These are phyloP conservation scores for Zanthoxylum bungeanum DNA, from an alignment of 345 rosid species.

Conservation along the genomic window DNA sequence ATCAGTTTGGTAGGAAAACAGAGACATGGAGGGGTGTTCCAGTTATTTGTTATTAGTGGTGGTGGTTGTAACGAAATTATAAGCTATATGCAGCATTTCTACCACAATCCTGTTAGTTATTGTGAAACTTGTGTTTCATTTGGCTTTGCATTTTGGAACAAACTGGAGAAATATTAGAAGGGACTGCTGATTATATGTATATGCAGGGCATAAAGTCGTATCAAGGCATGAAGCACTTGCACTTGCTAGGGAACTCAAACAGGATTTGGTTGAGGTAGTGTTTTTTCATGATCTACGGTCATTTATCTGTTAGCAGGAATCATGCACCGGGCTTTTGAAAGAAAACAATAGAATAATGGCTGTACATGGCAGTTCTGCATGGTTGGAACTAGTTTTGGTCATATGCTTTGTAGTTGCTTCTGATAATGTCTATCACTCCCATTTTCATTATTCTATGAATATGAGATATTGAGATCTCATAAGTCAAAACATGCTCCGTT, in stretches of 20 bases:
- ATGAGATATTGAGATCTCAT: too few relatives aligned
- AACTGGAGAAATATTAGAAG: neutral
- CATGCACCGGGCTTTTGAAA: neutral
- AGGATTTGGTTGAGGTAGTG: conserved; percentile 66
- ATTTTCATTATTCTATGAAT: neutral
- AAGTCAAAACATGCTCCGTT: neutral
- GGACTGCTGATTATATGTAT: neutral
- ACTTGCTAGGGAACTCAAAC: conserved; percentile 35
- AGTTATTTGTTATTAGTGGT: neutral
- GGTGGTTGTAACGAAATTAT: neutral
- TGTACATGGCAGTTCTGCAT: neutral
- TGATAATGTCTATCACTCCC: neutral
- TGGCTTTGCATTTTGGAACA: neutral
- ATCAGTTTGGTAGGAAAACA: neutral
- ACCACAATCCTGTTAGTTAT: too few relatives aligned
- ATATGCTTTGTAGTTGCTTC: neutral
- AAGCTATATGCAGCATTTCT: neutral
- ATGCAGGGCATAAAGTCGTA: conserved; percentile 45
- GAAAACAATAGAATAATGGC: conserved; percentile 1
- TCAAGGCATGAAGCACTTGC: conserved; percentile 42
- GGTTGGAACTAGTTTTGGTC: neutral
- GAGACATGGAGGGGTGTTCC: neutral
- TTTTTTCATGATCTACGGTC: neutral
- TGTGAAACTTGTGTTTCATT: neutral
- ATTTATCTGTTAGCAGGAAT: neutral